Conservation (phyloP, 768 basidiomycete genomes). For the Psilocybe cubensis region DNA sequence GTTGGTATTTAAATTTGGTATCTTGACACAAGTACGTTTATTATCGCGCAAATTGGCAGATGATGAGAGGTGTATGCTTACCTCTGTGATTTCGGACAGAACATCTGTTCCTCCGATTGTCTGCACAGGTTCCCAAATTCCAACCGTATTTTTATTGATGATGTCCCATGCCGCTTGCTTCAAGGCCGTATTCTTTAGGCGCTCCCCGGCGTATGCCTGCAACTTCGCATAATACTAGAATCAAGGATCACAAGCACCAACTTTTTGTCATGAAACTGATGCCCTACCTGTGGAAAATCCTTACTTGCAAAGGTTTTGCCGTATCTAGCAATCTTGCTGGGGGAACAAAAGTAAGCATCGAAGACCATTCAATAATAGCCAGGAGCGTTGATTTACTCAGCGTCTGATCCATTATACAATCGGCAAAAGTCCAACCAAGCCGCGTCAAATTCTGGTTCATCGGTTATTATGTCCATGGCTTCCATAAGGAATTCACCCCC, state of each 20-base stretch:
- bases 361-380: not conserved
- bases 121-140: constrained; percentile 40
- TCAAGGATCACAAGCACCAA: not conserved
- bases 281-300: constrained; percentile 23
- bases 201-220: constrained; percentile 39
- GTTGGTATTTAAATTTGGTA: constrained; percentile 38
- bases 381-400: constrained; percentile 30
- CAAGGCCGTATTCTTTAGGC: constrained; percentile 32
- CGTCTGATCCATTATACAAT: constrained; percentile 36
- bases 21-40: constrained; percentile 18
- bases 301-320: constrained; percentile 37
- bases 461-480: constrained; percentile 39
- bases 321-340: constrained; percentile 38
- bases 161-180: constrained; percentile 39
- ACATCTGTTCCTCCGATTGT: constrained; percentile 47
- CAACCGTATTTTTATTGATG: constrained; percentile 33
- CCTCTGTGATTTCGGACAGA: constrained; percentile 48
- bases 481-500: constrained; percentile 45
- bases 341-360: not conserved
- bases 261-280: not conserved
- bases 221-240: constrained; percentile 40
- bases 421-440: constrained; percentile 43
- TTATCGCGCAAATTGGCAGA: not conserved
- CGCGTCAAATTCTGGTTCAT: constrained; percentile 41
- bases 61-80: constrained; percentile 16